Percentiles rank a stretch among this genome's conserved stretches.
phyloP scores from a whole-genome alignment of 2,329 filamentous ascomycete genomes.

The Tolypocladium endophyticum region DNA sequence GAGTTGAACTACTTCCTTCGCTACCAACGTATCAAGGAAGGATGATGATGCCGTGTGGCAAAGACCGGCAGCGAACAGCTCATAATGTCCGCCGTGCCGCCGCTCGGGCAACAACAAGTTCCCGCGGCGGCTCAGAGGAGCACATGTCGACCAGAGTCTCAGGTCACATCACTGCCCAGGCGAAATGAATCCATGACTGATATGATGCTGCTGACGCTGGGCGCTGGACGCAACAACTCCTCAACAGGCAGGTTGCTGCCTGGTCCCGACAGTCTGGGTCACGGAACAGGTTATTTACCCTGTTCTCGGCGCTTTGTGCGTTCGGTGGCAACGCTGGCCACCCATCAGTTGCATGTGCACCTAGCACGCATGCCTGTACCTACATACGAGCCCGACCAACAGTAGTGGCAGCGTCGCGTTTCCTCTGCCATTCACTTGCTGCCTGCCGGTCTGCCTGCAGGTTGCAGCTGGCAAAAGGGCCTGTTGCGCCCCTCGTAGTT shows the following conservation, averaged over 20 bases:
- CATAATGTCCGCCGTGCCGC: not conserved
- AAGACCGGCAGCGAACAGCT: not conserved
- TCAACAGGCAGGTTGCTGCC: constrained; percentile 3
- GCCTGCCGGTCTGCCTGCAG: not conserved
- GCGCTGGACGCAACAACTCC: constrained; percentile 3
- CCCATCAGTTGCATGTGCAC: not conserved
- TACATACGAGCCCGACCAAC: not conserved
- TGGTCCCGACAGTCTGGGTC: constrained; percentile 6
- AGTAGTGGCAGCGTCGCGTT: not conserved
- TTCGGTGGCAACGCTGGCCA: not conserved
- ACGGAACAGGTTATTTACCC: not conserved
- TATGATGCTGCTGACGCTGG: constrained; percentile 1
- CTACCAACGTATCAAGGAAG: not conserved
- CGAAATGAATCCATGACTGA: not conserved
- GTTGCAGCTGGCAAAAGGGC: not conserved
- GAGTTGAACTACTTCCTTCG: not conserved
- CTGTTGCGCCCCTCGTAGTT: not conserved
- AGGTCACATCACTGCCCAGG: not conserved
- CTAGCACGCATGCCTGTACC: not conserved
- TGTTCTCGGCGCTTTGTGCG: not conserved
- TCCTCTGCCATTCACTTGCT: not conserved
- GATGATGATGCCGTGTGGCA: not conserved
- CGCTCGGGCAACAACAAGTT: not conserved
- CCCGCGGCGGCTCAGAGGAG: not conserved
- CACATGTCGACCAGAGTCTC: not conserved